Evolutionary conservation across 139 green algal genomes (phyloP).

Genomic region (Zygnema cylindricum): DNA sequence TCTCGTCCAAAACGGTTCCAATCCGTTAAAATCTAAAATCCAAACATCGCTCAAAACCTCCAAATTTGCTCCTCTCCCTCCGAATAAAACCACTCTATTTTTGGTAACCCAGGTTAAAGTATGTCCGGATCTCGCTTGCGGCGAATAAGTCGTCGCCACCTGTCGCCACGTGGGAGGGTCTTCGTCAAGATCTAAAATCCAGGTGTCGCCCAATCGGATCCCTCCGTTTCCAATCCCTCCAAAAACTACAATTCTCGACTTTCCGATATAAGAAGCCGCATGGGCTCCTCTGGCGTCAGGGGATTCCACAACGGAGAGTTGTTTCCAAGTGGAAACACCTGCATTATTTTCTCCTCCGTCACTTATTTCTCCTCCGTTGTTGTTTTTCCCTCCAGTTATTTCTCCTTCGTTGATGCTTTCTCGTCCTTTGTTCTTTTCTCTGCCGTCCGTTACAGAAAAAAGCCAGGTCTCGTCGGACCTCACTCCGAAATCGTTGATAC

Average conservation of each 20-base stretch:
- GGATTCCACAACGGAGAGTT: conserved; percentile 1
- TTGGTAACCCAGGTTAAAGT: conserved; percentile 32
- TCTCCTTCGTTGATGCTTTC: no score
- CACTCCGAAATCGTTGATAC: conserved; percentile 45
- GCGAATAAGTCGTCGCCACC: background rate
- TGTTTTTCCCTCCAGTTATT: no score
- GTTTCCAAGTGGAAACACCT: conserved; percentile 15
- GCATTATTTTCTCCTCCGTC: background rate
- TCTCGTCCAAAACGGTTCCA: conserved; percentile 16
- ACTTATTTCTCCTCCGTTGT: background rate
- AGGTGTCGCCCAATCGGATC: conserved; percentile 37
- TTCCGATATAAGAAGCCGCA: conserved; percentile 23
- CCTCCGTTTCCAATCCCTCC: conserved; percentile 33
- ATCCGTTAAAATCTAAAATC: conserved; percentile 30
- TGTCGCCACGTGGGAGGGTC: conserved; percentile 37
- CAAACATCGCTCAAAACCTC: conserved; percentile 52
- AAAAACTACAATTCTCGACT: conserved; percentile 40
- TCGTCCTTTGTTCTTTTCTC: background rate
- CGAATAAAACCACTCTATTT: conserved; percentile 25
- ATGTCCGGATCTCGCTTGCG: conserved; percentile 35
- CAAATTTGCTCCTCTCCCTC: conserved; percentile 32
- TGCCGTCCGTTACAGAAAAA: background rate
- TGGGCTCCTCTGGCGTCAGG: conserved; percentile 33
- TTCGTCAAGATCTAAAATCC: conserved; percentile 27
- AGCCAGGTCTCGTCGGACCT: conserved; percentile 42